Percentiles rank a stretch among this genome's conserved stretches.
phyloP scores from a whole-genome alignment of 129 eudicot species.

The Erigeron canadensis region DNA sequence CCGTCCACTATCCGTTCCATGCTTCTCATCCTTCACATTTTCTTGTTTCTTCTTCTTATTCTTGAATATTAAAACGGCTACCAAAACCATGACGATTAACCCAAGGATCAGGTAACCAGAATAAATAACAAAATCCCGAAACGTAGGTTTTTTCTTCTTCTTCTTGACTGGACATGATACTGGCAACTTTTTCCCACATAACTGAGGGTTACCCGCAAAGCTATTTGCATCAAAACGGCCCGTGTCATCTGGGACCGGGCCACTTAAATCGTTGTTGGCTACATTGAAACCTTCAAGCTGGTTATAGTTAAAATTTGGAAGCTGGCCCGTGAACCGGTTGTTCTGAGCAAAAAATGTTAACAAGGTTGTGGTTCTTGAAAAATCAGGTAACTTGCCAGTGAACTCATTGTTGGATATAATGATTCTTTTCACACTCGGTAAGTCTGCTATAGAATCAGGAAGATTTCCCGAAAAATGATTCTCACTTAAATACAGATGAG shows the following conservation, averaged over 20 bases:
- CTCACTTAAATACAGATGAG: conserved; percentile 52
- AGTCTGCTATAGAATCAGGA: conserved; percentile 39
- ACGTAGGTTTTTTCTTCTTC: conserved; percentile 26
- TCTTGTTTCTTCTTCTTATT: conserved; percentile 10
- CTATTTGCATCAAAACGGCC: conserved; percentile 45
- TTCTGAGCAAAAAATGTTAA: conserved; percentile 51
- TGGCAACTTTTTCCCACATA: conserved; percentile 53
- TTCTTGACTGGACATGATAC: conserved; percentile 41
- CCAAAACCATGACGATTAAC: conserved; percentile 33
- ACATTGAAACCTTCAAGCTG: conserved; percentile 53
- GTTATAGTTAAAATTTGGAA: conserved; percentile 42
- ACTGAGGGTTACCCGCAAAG: conserved; percentile 50
- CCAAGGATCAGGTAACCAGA: conserved; percentile 48
- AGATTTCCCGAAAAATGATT: conserved; percentile 48
- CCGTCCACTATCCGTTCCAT: conserved; percentile 26
- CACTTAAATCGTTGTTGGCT: conserved; percentile 57
- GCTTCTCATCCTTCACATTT: conserved; percentile 31
- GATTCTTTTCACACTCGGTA: conserved; percentile 53
- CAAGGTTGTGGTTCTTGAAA: conserved; percentile 58
- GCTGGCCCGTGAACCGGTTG: conserved; percentile 48
- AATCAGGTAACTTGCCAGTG: conserved; percentile 49
- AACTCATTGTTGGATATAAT: conserved; percentile 51
- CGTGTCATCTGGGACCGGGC: conserved; percentile 48
- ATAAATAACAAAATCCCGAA: conserved; percentile 40
- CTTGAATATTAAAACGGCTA: conserved; percentile 36